A percentile compares a stretch with the other conserved stretches of the same genome.
Conservation (phyloP, 2,329 filamentous ascomycete genomes). For the Curvularia sp. region DNA sequence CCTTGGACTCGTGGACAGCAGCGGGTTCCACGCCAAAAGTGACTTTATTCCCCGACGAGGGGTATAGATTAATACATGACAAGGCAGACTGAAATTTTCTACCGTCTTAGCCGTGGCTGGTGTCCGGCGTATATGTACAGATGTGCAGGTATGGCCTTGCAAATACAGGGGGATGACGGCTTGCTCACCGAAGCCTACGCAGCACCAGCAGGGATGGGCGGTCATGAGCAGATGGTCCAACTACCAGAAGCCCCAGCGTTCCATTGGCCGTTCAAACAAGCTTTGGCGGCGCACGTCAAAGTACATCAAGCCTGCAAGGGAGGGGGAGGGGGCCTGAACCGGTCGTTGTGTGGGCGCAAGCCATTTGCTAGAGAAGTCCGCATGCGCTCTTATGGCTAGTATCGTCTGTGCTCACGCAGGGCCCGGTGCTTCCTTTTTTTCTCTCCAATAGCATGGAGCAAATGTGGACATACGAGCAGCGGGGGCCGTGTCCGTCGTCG, state of each 20-base stretch:
- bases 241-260: not conserved
- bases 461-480: not conserved
- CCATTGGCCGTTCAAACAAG: constrained; percentile 6
- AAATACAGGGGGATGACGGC: not conserved
- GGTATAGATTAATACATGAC: not conserved
- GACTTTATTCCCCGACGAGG: not conserved
- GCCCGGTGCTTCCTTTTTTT: not conserved
- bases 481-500: not conserved
- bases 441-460: not conserved
- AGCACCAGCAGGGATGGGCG: not conserved
- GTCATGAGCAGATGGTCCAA: not conserved
- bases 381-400: too few relatives aligned
- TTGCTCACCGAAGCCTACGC: not conserved
- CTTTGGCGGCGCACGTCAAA: constrained; percentile 10
- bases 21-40: not conserved
- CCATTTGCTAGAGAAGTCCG: not conserved
- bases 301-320: constrained; percentile 7
- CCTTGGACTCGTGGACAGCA: not conserved
- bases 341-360: not conserved
- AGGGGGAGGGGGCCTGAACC: not conserved
- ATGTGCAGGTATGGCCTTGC: not conserved
- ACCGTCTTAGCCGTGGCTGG: not conserved
- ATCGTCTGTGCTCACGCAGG: not conserved
- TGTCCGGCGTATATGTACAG: not conserved
- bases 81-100: too few relatives aligned